These are phyloP conservation scores for Yamadazyma jaroonii DNA, from an alignment of 1,139 yeast genomes.

Conservation along the genomic window DNA sequence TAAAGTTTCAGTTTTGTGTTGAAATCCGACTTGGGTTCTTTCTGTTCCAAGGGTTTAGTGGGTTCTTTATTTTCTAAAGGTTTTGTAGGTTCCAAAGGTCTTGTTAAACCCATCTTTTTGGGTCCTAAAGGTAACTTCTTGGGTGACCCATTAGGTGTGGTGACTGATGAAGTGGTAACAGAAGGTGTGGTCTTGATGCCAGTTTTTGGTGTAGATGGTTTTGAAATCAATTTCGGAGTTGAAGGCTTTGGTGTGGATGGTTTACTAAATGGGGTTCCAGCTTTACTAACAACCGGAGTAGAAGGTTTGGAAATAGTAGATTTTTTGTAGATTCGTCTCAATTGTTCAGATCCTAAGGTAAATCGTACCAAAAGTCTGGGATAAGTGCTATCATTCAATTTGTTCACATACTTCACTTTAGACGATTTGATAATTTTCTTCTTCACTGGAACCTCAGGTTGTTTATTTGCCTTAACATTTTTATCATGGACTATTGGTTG, in stretches of 20 bases:
- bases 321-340: neutral
- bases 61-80: constrained; percentile 7
- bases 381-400: constrained; percentile 13
- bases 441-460: neutral
- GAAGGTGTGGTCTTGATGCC: neutral
- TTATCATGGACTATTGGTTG: neutral
- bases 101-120: neutral
- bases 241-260: constrained; percentile 2
- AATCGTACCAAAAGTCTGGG: constrained; percentile 34
- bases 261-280: constrained; percentile 2
- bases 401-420: constrained; percentile 7
- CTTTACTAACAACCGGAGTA: neutral
- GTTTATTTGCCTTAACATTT: neutral
- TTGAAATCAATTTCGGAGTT: neutral
- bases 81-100: constrained; percentile 3
- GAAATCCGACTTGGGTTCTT: constrained; percentile 2
- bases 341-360: constrained; percentile 18
- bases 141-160: neutral
- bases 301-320: neutral
- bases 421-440: constrained; percentile 4
- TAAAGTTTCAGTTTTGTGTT: constrained; percentile 20
- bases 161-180: neutral
- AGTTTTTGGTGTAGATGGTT: neutral
- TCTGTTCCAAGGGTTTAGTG: neutral
- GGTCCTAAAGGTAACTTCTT: neutral